Base-by-base conservation (phyloP, 345 rosid genomes). In the Turnera subulata region DNA sequence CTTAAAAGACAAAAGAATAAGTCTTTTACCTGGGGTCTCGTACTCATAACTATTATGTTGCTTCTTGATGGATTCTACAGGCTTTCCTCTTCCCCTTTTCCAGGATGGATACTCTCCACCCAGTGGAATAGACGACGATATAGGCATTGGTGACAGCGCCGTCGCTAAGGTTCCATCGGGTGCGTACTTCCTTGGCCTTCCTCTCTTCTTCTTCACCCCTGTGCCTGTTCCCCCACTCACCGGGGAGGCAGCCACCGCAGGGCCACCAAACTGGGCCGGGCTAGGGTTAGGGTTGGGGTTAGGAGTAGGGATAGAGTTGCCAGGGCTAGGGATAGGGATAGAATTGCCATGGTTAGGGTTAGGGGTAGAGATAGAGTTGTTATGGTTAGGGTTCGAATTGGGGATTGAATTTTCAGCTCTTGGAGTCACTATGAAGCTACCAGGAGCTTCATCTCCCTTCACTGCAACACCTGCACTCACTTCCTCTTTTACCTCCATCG, bases 71-170 rank as follows among this genome's bases (percentile, higher is more conserved):
- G 67, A 35, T 53, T 80, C 90, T 47, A 52, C 52, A 35, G 78
- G 69, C 47, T 81, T 68, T 14, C 82, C 93, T 71, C 78, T 73
- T 17, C 88, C 91, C 16, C 74, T 77, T 67, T 81, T 80, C 83
- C 84, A 76, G 9, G 77, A 33, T 9, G 83, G 58, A 59, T 67
- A 68, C 14, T 79, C 84, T 51, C 84, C 80, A 1, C 79, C n/a
- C 69, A 88, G 53, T 0, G 97, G 99, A 61, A 90, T 71, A 11
- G 97, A 84, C 2, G 96, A 74, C 0, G 99, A 90, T 63, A 93
- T 84, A 12, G 97, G 96, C 96, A 77, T 84, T 12, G 99, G 96
- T 14, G 97, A 93, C 49, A 87, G 67, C 42, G 97, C 70, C 61
- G 59, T 40, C 6, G 76, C 66, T 58, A 78, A 51, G 1, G 71